These are phyloP conservation scores for Colletotrichum cereale DNA, from an alignment of 2,329 filamentous ascomycete species.

Conservation along the genomic window DNA sequence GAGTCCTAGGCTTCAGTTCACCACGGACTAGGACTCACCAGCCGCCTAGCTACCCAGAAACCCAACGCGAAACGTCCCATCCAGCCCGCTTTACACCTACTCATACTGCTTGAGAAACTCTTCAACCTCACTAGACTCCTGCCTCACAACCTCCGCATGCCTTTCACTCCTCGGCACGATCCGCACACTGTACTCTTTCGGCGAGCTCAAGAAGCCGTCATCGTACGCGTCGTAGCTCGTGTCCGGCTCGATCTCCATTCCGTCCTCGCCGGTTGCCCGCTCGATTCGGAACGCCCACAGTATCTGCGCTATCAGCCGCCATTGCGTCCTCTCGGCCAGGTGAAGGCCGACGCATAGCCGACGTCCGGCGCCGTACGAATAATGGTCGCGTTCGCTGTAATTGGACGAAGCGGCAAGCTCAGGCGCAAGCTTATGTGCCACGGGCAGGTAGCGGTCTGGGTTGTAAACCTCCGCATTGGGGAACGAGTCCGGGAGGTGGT, in stretches of 20 bases:
- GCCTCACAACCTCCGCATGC: constrained; percentile 7
- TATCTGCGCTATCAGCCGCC: constrained; percentile 52
- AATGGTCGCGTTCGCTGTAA: constrained; percentile 54
- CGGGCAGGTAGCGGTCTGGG: constrained; percentile 43
- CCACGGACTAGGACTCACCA: background rate
- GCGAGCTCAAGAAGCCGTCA: constrained; percentile 11
- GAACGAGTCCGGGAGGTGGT: constrained; percentile 46
- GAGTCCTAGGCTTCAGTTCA: background rate
- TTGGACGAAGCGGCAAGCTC: constrained; percentile 45
- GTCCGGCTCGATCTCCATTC: background rate
- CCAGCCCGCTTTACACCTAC: background rate
- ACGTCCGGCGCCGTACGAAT: constrained; percentile 60
- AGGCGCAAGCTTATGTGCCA: constrained; percentile 46
- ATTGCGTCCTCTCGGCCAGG: constrained; percentile 61
- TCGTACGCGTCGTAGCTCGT: constrained; percentile 19
- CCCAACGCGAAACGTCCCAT: background rate
- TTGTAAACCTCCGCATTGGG: constrained; percentile 49
- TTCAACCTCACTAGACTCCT: background rate
- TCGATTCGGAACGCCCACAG: constrained; percentile 60
- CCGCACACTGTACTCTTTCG: constrained; percentile 23
- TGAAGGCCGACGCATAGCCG: constrained; percentile 63
- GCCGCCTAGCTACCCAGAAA: background rate
- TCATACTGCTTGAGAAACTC: constrained; percentile 21
- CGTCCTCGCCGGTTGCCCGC: background rate
- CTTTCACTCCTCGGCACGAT: constrained; percentile 24